These are phyloP conservation scores for Amanita rubescens DNA, from an alignment of 768 basidiomycete species.

Conservation along the genomic window DNA sequence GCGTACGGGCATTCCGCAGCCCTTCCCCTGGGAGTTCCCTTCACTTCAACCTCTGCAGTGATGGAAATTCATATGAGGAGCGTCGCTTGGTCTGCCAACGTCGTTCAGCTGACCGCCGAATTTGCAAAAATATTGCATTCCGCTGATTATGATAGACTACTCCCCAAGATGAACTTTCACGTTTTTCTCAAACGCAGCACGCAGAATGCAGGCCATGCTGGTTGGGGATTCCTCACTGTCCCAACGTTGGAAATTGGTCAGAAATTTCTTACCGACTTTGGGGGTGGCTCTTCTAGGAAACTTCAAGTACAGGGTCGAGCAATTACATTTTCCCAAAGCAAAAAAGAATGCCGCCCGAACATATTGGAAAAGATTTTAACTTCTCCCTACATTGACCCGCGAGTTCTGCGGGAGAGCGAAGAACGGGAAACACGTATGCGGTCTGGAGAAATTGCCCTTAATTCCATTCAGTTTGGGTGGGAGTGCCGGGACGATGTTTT, in stretches of 20 bases:
- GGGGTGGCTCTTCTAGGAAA: conserved; percentile 17
- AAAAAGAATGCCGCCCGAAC: conserved; percentile 19
- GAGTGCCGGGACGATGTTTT: conserved; percentile 48
- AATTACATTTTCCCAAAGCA: conserved; percentile 27
- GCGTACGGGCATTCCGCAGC: background rate
- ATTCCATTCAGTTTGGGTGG: conserved; percentile 52
- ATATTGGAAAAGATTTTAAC: conserved; percentile 30
- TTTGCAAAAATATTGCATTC: conserved; percentile 42
- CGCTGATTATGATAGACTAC: conserved; percentile 25
- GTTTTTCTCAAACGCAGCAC: conserved; percentile 40
- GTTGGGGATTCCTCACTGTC: conserved; percentile 41
- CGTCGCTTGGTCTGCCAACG: conserved; percentile 23
- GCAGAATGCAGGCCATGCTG: conserved; percentile 25
- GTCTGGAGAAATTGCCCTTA: conserved; percentile 22
- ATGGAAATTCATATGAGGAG: conserved; percentile 38
- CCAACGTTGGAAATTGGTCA: conserved; percentile 32
- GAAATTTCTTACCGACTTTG: conserved; percentile 37
- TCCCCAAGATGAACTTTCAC: conserved; percentile 43
- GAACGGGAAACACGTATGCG: conserved; percentile 22
- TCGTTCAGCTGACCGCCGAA: conserved; percentile 22
- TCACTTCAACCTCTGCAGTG: background rate
- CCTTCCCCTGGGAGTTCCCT: too few species aligned
- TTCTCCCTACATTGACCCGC: conserved; percentile 37
- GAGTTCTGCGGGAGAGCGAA: conserved; percentile 25
- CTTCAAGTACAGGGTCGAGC: conserved; percentile 24